Conservation (phyloP, 2,329 filamentous ascomycete genomes). For the Boeremia lycopersici region DNA sequence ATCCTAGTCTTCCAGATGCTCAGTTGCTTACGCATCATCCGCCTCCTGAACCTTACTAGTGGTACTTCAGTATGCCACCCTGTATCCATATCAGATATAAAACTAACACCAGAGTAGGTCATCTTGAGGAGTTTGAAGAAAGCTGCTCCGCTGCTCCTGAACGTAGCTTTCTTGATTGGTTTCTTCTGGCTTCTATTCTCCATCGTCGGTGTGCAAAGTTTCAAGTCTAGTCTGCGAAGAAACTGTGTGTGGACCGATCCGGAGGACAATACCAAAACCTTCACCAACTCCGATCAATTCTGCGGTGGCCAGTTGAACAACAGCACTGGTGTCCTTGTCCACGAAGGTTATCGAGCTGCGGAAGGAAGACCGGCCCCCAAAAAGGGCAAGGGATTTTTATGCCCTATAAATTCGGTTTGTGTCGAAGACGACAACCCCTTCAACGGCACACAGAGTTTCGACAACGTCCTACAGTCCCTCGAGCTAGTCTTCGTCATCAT, state of each 20-base stretch:
- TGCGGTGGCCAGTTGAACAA: slow-evolving; percentile 82
- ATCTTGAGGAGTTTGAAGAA: slow-evolving; percentile 96
- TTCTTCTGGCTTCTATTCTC: slow-evolving; percentile 99
- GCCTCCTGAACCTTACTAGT: slow-evolving; percentile 88
- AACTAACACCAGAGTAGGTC: slow-evolving; percentile 60
- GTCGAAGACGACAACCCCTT: slow-evolving; percentile 79
- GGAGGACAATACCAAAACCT: slow-evolving; percentile 55
- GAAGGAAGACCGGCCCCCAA: slow-evolving; percentile 52
- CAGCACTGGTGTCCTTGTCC: slow-evolving; percentile 47
- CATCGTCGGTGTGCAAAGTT: slow-evolving; percentile 95
- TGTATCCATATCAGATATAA: neutral
- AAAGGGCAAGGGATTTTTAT: slow-evolving; percentile 79
- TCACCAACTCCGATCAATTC: slow-evolving; percentile 67
- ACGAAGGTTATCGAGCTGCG: slow-evolving; percentile 69
- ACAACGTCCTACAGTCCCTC: slow-evolving; percentile 89
- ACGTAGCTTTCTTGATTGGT: slow-evolving; percentile 90
- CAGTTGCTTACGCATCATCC: slow-evolving; percentile 89
- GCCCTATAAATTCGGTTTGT: slow-evolving; percentile 82
- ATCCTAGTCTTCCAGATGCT: slow-evolving; percentile 95
- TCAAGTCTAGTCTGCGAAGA: slow-evolving; percentile 62
- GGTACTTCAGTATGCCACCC: slow-evolving; percentile 80
- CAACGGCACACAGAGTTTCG: slow-evolving; percentile 88
- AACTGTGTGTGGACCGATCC: slow-evolving; percentile 60
- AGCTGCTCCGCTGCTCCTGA: slow-evolving; percentile 85
- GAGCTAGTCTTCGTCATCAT: slow-evolving; percentile 98